A percentile compares a stretch with the other conserved stretches of the same genome.
Conservation (phyloP, 208 protist genomes). For the Wallacemonas sp. region DNA sequence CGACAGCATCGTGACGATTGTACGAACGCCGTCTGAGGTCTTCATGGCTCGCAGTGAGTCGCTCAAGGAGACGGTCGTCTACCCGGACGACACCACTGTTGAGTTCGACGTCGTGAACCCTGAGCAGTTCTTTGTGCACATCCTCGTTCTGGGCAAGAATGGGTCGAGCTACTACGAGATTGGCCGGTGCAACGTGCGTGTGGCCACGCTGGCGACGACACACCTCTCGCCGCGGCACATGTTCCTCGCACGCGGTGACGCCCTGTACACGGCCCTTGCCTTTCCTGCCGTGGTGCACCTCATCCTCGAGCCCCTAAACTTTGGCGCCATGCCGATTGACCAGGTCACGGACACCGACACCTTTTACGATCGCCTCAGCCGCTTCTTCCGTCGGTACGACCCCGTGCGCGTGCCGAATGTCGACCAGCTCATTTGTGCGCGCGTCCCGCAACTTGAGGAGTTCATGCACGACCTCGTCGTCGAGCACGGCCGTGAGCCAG, state of each 20-base stretch:
- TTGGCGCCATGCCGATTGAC: conserved; percentile 47
- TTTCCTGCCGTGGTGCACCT: conserved; percentile 57
- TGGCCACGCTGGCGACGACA: conserved; percentile 42
- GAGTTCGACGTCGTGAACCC: conserved; percentile 67
- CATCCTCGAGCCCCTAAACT: conserved; percentile 51
- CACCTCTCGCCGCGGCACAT: conserved; percentile 59
- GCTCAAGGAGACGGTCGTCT: conserved; percentile 57
- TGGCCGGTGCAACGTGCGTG: conserved; percentile 52
- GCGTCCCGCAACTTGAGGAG: conserved; percentile 43
- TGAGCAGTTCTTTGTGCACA: conserved; percentile 40
- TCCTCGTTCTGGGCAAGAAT: conserved; percentile 59
- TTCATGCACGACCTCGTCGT: conserved; percentile 77
- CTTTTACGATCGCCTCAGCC: conserved; percentile 69
- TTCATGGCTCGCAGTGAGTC: conserved; percentile 36
- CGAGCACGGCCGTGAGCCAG: conserved; percentile 76
- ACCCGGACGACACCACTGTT: conserved; percentile 30
- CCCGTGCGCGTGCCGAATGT: conserved; percentile 51
- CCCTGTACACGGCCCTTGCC: conserved; percentile 23
- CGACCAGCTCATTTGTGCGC: conserved; percentile 52
- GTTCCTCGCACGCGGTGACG: conserved; percentile 48
- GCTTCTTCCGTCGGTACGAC: conserved; percentile 83
- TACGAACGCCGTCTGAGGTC: conserved; percentile 62
- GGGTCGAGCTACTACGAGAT: conserved; percentile 52
- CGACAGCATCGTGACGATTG: conserved; percentile 54
- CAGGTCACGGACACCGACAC: conserved; percentile 41